Base-by-base conservation (phyloP, 257 asterid genomes). In the Solanum chiquidenum region DNA sequence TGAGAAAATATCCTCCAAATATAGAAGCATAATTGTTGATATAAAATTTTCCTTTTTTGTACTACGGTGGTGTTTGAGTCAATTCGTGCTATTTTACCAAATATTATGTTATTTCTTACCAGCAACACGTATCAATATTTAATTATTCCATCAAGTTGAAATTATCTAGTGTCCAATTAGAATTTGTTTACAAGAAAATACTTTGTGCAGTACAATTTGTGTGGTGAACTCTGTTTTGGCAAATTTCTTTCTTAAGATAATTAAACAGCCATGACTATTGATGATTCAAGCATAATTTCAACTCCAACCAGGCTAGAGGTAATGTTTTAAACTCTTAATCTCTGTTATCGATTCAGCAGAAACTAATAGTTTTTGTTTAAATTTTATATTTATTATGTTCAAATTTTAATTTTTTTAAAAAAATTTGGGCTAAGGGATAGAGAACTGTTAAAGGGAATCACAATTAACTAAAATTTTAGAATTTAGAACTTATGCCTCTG, bases 251-350 rank as follows among this genome's bases (percentile, higher is more conserved):
- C 62, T 49, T 46, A 55, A 87, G 69, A 62, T 20, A 55, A 55
- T 55, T 55, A 86, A 83, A 72, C 74, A 88, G 86, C 86, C 75
- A 90, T 90, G 95, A 68, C 52, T 55, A 79, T 33, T 29, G 72
- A 1, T 55, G 92, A 91, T 66, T 87, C 90, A 9, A 86, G 37
- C 55, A 90, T 29, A 4, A 74, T 60, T 62, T 40, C 95, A 58
- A 75, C 27, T 62, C 94, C 96, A 58, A 89, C 93, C n/a, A 93
- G 93, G 92, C 93, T 96, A 87, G 95, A 94, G 98, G 98, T 96
- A 73, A 88, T 84, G 90, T 90, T 83, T 73, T 58, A 2, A 9
- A 34, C 42, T 12, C n/a, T 13, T 4, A 79, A 44, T 44, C n/a
- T 23, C 21, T 42, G 42, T 12, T n/a, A 20, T 33, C 31, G 4